phyloP scores from a whole-genome alignment of 805 yeast species.

The Clavispora carvajalis region DNA sequence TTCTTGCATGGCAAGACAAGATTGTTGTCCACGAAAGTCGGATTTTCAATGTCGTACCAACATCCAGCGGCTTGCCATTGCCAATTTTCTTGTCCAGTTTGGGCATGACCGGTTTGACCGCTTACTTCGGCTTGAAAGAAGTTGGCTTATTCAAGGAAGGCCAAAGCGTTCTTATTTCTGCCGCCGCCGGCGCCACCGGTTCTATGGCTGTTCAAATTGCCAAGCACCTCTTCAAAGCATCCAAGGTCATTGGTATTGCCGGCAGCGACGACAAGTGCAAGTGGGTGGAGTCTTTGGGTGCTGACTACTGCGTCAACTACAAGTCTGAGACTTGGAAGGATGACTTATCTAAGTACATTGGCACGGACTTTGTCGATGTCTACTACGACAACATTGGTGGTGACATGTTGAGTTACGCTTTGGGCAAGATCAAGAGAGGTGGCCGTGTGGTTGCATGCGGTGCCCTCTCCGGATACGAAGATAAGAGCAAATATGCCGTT shows the following conservation, averaged over 20 bases:
- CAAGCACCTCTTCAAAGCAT: conserved; percentile 45
- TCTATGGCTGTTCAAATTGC: conserved; percentile 54
- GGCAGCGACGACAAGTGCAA: conserved; percentile 54
- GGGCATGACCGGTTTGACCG: conserved; percentile 59
- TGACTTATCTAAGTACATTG: conserved; percentile 28
- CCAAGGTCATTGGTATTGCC: conserved; percentile 55
- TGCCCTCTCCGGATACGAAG: conserved; percentile 55
- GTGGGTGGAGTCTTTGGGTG: conserved; percentile 50
- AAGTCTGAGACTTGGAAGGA: conserved; percentile 29
- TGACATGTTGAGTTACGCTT: conserved; percentile 42
- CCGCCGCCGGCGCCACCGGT: conserved; percentile 77
- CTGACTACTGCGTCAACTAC: conserved; percentile 52
- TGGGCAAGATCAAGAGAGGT: conserved; percentile 30
- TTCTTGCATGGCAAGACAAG: conserved; percentile 46
- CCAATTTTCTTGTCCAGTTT: conserved; percentile 43
- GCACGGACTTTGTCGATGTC: conserved; percentile 45
- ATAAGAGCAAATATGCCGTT: conserved; percentile 29
- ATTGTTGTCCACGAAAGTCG: conserved; percentile 24
- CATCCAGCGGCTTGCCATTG: conserved; percentile 26
- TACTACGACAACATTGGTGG: conserved; percentile 68
- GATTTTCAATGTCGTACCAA: conserved; percentile 26
- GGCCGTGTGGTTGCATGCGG: conserved; percentile 59
- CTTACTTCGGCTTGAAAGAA: conserved; percentile 49
- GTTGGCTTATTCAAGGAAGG: conserved; percentile 43
- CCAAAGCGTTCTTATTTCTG: conserved; percentile 50